Percentiles rank a stretch among this genome's conserved stretches.
phyloP scores from a whole-genome alignment of 2,329 filamentous ascomycete species.

The Calonectria hongkongensis region DNA sequence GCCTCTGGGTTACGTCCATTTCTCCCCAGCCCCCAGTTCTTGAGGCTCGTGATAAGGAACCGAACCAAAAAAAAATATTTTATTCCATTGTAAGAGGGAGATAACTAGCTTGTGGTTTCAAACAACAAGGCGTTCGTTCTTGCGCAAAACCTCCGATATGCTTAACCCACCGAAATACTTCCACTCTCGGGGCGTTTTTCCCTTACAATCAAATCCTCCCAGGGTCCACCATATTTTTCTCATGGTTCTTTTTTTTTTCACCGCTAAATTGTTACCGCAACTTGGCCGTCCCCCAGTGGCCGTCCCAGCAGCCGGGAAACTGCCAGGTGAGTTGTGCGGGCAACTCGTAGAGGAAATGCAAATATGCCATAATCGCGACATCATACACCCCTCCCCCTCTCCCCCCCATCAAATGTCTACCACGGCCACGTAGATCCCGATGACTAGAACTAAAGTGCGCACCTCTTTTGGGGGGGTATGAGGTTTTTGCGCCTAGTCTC shows the following conservation, averaged over 20 bases:
- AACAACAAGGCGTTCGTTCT: conserved; percentile 10
- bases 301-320: not conserved
- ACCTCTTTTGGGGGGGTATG: too few species aligned
- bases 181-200: not conserved
- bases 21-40: not conserved
- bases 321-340: not conserved
- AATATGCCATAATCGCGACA: not conserved
- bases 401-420: not conserved
- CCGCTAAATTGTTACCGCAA: not conserved
- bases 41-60: not conserved
- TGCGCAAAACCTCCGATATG: not conserved
- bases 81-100: not conserved
- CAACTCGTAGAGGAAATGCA: not conserved
- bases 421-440: not conserved
- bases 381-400: not conserved
- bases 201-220: not conserved
- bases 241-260: not conserved
- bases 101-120: not conserved
- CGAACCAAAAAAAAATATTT: not conserved
- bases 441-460: not conserved
- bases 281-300: not conserved
- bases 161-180: not conserved
- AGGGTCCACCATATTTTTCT: not conserved
- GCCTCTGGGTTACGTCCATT: not conserved
- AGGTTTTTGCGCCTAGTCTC: not conserved